These are phyloP conservation scores for Cryphonectria japonica DNA, from an alignment of 2,329 filamentous ascomycete species.

Conservation along the genomic window DNA sequence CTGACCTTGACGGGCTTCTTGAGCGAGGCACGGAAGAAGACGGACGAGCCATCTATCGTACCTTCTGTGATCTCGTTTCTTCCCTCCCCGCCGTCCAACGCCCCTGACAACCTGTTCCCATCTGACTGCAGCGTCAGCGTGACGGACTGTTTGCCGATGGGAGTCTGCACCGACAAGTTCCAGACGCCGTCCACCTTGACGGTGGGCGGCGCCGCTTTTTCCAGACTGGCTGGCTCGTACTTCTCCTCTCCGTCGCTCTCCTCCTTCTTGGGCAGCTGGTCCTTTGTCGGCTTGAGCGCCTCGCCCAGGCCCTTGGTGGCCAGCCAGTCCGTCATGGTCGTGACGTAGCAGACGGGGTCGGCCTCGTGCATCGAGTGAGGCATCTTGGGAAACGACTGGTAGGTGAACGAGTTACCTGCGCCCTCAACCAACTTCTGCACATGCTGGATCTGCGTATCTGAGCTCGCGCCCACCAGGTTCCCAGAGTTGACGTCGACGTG, in stretches of 20 bases:
- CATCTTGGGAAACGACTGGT: conserved; percentile 26
- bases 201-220: conserved; percentile 8
- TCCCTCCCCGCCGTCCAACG: conserved; percentile 21
- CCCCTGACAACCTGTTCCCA: conserved; percentile 19
- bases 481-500: conserved; percentile 22
- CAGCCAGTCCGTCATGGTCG: conserved; percentile 27
- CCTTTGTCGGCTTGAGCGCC: conserved; percentile 18
- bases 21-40: conserved; percentile 18
- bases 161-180: conserved; percentile 14
- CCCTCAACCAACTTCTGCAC: conserved; percentile 27
- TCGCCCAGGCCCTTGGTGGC: conserved; percentile 21
- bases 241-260: background rate
- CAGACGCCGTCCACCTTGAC: conserved; percentile 20
- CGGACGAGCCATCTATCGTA: conserved; percentile 19
- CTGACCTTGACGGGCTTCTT: conserved; percentile 24
- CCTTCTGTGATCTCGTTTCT: conserved; percentile 20
- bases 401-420: conserved; percentile 26
- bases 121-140: conserved; percentile 17
- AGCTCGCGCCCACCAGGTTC: conserved; percentile 23
- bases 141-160: conserved; percentile 16
- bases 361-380: conserved; percentile 29
- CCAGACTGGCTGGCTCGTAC: conserved; percentile 4
- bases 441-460: conserved; percentile 25
- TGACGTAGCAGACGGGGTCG: conserved; percentile 29
- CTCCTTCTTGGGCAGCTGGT: conserved; percentile 8